phyloP scores from a whole-genome alignment of 2,329 filamentous ascomycete genomes.

The Metarhizium brunneum region DNA sequence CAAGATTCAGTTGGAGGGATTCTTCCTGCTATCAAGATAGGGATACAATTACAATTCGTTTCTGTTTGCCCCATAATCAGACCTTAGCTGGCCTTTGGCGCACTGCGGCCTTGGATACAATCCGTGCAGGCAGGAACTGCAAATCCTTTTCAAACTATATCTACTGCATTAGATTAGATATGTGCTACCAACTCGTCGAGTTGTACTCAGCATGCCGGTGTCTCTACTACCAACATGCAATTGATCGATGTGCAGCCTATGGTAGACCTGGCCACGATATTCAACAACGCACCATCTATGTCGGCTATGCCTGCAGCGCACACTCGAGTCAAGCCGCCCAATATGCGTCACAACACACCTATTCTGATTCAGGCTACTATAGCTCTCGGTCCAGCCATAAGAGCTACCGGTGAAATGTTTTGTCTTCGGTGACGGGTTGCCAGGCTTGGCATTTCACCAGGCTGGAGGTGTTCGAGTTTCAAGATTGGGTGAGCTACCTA shows the following conservation, averaged over 20 bases:
- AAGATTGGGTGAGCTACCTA: slow-evolving; percentile 38
- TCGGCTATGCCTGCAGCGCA: slow-evolving; percentile 65
- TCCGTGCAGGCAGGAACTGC: neutral
- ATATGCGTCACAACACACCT: slow-evolving; percentile 29
- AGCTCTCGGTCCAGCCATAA: slow-evolving; percentile 37
- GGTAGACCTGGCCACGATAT: slow-evolving; percentile 63
- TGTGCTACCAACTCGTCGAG: slow-evolving; percentile 86
- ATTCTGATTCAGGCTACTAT: slow-evolving; percentile 47
- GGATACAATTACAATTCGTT: neutral
- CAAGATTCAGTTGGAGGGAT: neutral
- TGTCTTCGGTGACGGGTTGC: slow-evolving; percentile 42
- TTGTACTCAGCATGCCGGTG: slow-evolving; percentile 80
- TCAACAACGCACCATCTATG: slow-evolving; percentile 67
- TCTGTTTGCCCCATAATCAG: slow-evolving; percentile 1
- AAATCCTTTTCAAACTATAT: neutral
- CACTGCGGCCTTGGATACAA: neutral
- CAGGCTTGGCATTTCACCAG: slow-evolving; percentile 30
- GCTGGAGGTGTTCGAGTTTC: slow-evolving; percentile 33
- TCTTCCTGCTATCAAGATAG: neutral
- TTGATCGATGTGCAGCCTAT: slow-evolving; percentile 73
- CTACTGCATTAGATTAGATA: slow-evolving; percentile 28
- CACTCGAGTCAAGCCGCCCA: slow-evolving; percentile 27
- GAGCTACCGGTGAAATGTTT: slow-evolving; percentile 41
- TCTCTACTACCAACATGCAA: slow-evolving; percentile 77
- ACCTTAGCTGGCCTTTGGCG: neutral